Evolutionary conservation across 768 basidiomycete genomes (phyloP).

Genomic region (Dentipellis sp.): DNA sequence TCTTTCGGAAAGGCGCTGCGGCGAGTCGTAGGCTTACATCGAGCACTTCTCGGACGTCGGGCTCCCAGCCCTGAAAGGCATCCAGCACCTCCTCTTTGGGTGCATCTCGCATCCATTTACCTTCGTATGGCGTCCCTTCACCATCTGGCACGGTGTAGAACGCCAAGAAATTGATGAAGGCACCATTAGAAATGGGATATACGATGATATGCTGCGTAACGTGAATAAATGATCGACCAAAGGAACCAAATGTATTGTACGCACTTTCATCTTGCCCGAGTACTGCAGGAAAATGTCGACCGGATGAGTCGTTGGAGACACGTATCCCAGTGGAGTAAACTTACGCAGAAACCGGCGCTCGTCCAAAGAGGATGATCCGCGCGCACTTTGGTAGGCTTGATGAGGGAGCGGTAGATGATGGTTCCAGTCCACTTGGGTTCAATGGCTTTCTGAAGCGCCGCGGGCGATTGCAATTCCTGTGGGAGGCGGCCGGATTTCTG

Average conservation of each 20-base stretch:
- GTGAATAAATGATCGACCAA: not conserved
- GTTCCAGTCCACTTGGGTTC: not conserved
- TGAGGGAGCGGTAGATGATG: not conserved
- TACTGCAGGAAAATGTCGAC: not conserved
- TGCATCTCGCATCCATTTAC: constrained; percentile 18
- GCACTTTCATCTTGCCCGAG: not conserved
- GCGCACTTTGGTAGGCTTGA: not conserved
- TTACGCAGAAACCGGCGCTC: not conserved
- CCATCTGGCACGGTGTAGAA: constrained; percentile 15
- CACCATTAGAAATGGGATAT: constrained; percentile 19
- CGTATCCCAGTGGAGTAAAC: not conserved
- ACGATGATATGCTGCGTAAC: constrained; percentile 18
- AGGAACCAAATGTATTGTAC: not conserved
- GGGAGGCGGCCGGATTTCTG: constrained; percentile 5
- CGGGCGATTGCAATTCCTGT: not conserved
- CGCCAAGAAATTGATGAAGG: constrained; percentile 17
- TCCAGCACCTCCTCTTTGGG: constrained; percentile 9
- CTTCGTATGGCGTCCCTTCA: constrained; percentile 16
- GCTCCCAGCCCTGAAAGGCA: not conserved
- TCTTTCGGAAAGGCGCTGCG: not conserved
- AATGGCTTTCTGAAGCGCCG: not conserved
- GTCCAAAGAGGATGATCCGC: not conserved
- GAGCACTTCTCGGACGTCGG: not conserved
- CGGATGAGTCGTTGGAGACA: not conserved
- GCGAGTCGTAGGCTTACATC: not conserved